Evolutionary conservation across 2,329 filamentous ascomycete species (phyloP), one percentile per base, ranked within the genome.

Genomic region (Microsporum ferrugineum): DNA sequence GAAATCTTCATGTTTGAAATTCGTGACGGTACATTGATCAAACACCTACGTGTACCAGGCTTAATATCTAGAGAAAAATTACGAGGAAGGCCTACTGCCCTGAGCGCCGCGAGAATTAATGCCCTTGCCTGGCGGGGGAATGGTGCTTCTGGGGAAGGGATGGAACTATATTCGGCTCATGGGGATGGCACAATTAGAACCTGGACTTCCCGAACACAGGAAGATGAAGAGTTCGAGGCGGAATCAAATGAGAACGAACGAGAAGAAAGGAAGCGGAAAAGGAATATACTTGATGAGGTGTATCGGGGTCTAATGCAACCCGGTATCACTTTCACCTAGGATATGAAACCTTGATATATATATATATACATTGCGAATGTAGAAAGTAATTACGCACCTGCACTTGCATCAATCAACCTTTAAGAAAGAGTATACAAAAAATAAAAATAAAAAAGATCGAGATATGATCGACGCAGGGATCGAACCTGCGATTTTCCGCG

Each of bases 1-100:
- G 83, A 96, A 72, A 87, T 97, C 2, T 78, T 95, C 39, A 80
- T 88, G 56, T 87, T 94, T 65, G 86, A 92, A 66, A 76, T 96
- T 51, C 87, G 89, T 61, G 84, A 92, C 62, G 92, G 91, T 0
- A 82, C 79, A 14, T 75, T 92, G 33, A 71, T 94, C 39, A 87
- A 86, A 47, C 84, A 87, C 10, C 78, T 96, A 10, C 82, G 85
- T 51, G 84, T 86, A 5, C 84, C 84, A 1, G 85, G 80, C 2
- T 73, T 79, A 5, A 75, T 77, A 64, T 66, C 68, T 1, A 67
- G 68, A 31, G 69, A 72, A 51, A 69, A 74, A 58, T 70, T 70
- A 56, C 71, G 70, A 56, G 72, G 72, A 60, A 70, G 79, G n/a
- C 68, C 73, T 1, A 75, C 66, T 68, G 77, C 81, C 49, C 71